Percentiles rank a stretch among this genome's conserved stretches.
Conservation (phyloP, 345 rosid species). For the Schrenkiella parvula region DNA sequence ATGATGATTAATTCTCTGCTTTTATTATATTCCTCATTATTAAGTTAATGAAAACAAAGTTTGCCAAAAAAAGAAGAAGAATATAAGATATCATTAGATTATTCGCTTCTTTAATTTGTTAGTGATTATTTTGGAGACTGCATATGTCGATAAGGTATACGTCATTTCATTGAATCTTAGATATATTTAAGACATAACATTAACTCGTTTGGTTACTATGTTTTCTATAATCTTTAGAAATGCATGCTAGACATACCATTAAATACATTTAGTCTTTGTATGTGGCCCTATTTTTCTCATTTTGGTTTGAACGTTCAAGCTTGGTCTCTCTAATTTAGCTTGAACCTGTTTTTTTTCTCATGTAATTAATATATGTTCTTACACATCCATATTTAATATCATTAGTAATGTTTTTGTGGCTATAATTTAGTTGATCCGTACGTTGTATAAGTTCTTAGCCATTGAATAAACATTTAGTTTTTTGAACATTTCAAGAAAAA, state of each 20-base stretch:
- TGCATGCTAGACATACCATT: background rate
- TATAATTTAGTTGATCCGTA: background rate
- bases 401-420: background rate
- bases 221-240: background rate
- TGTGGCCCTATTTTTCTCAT: background rate
- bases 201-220: background rate
- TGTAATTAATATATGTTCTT: background rate
- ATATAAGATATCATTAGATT: no score
- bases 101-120: background rate
- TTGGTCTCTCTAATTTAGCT: background rate
- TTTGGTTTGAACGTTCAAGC: background rate
- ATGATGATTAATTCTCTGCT: no score
- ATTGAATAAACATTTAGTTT: background rate
- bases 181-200: background rate
- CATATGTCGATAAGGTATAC: background rate
- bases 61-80: no score
- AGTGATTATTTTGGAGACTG: background rate
- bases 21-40: no score
- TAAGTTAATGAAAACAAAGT: no score
- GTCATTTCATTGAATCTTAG: constrained; percentile 10
- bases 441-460: background rate
- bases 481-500: background rate
- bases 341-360: background rate
- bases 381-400: background rate
- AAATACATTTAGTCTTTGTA: background rate